Evolutionary conservation across 768 basidiomycete species (phyloP).

Genomic region (Xerocomellus chrysenteron): DNA sequence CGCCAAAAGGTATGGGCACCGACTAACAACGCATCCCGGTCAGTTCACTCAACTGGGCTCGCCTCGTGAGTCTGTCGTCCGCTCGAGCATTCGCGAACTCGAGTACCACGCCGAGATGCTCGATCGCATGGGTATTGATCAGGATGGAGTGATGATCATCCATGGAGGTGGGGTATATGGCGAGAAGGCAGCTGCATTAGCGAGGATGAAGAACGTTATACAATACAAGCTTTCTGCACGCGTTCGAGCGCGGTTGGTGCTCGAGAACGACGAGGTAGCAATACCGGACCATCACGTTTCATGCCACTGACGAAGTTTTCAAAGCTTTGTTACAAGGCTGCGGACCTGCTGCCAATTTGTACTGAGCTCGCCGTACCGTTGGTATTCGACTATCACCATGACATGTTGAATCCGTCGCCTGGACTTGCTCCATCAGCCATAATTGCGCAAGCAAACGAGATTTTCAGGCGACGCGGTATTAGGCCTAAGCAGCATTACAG

Average conservation of each 20-base stretch:
- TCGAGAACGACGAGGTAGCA: slow-evolving; percentile 91
- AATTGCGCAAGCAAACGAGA: slow-evolving; percentile 71
- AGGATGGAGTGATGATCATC: slow-evolving; percentile 87
- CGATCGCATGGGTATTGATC: slow-evolving; percentile 75
- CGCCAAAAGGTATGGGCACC: slow-evolving; percentile 68
- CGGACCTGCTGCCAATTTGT: slow-evolving; percentile 84
- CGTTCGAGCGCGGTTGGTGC: slow-evolving; percentile 71
- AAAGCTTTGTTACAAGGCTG: slow-evolving; percentile 81
- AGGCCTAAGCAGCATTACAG: slow-evolving; percentile 91
- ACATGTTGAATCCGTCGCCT: slow-evolving; percentile 63
- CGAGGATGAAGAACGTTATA: slow-evolving; percentile 72
- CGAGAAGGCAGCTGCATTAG: slow-evolving; percentile 70
- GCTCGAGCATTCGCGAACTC: slow-evolving; percentile 76
- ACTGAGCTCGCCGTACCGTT: slow-evolving; percentile 78
- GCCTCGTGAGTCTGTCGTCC: slow-evolving; percentile 71
- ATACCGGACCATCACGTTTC: background rate
- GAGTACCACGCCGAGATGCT: slow-evolving; percentile 88
- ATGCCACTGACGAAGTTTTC: background rate
- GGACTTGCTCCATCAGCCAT: slow-evolving; percentile 57
- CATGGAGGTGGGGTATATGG: slow-evolving; percentile 86
- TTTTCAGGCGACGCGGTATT: slow-evolving; percentile 76
- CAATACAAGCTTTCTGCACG: slow-evolving; percentile 53
- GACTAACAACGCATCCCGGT: slow-evolving; percentile 86
- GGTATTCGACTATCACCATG: slow-evolving; percentile 82
- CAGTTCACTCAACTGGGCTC: slow-evolving; percentile 84